Conservation (phyloP, 768 basidiomycete species). For the Gloeophyllum trabeum region DNA sequence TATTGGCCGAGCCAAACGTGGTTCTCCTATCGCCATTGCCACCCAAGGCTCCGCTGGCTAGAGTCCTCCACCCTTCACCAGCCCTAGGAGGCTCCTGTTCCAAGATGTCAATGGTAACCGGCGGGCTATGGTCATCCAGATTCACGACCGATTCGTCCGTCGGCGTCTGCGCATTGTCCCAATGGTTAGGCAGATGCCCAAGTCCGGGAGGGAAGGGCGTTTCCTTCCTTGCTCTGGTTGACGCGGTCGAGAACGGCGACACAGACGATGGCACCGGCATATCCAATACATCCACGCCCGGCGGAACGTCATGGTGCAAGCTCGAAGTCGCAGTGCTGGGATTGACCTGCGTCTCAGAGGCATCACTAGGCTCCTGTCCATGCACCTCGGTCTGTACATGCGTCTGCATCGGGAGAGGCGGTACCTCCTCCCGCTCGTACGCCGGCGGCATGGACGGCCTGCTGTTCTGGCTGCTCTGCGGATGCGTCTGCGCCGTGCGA, state of each 20-base stretch:
- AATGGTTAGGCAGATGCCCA: conserved; percentile 14
- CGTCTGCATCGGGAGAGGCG: too few relatives aligned
- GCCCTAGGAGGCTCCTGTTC: conserved; percentile 63
- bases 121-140: background rate
- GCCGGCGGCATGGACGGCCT: too few relatives aligned
- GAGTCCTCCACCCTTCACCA: conserved; percentile 46
- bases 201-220: conserved; percentile 26
- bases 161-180: background rate
- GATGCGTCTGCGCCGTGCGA: too few relatives aligned
- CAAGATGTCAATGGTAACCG: conserved; percentile 42
- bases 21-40: conserved; percentile 13
- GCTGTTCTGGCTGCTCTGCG: too few relatives aligned
- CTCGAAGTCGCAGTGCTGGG: too few relatives aligned
- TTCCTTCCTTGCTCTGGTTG: conserved; percentile 13
- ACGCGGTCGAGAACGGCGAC: conserved; percentile 33
- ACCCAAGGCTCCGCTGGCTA: conserved; percentile 30
- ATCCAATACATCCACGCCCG: conserved; percentile 37
- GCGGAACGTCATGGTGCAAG: too few relatives aligned
- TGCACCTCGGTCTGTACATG: too few relatives aligned
- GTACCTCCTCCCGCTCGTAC: too few relatives aligned
- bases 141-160: background rate
- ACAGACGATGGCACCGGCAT: conserved; percentile 47
- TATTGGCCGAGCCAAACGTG: too few relatives aligned
- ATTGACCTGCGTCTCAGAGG: too few relatives aligned
- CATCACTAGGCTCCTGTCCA: too few relatives aligned